phyloP scores from a whole-genome alignment of 305 asterid genomes.

The Solanum chacoense region DNA sequence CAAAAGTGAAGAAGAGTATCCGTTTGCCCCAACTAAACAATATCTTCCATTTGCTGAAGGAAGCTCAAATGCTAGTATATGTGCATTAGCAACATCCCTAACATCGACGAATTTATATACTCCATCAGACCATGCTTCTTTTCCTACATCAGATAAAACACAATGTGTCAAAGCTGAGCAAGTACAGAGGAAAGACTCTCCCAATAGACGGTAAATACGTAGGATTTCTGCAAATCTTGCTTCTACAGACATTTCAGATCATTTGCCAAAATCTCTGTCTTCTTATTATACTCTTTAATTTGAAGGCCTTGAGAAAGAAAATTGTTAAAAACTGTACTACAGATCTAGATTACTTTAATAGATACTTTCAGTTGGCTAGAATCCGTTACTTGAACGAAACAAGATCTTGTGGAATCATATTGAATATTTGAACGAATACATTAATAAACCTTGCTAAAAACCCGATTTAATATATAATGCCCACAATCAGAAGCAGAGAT shows the following conservation, averaged over 20 bases:
- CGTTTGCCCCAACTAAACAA: slow-evolving; percentile 8
- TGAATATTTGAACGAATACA: background rate
- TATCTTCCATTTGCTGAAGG: slow-evolving; percentile 36
- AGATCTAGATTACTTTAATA: background rate
- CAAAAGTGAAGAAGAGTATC: slow-evolving; percentile 2
- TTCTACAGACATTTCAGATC: background rate
- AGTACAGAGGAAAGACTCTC: background rate
- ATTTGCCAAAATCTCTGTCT: background rate
- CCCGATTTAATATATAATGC: background rate
- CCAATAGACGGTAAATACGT: background rate
- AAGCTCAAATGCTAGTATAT: slow-evolving; percentile 28
- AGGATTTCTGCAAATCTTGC: background rate
- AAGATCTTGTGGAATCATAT: background rate
- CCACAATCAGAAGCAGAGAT: background rate
- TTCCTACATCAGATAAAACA: background rate
- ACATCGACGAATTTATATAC: slow-evolving; percentile 18
- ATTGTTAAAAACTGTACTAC: background rate
- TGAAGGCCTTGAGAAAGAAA: background rate
- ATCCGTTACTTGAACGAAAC: background rate
- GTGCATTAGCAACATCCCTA: slow-evolving; percentile 38
- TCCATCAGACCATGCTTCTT: slow-evolving; percentile 2
- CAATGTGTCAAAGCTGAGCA: background rate
- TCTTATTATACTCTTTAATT: background rate
- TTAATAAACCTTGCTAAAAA: background rate
- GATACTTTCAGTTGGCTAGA: background rate